Conservation (phyloP, 2,329 filamentous ascomycete species). For the Aspergillus texensis region DNA sequence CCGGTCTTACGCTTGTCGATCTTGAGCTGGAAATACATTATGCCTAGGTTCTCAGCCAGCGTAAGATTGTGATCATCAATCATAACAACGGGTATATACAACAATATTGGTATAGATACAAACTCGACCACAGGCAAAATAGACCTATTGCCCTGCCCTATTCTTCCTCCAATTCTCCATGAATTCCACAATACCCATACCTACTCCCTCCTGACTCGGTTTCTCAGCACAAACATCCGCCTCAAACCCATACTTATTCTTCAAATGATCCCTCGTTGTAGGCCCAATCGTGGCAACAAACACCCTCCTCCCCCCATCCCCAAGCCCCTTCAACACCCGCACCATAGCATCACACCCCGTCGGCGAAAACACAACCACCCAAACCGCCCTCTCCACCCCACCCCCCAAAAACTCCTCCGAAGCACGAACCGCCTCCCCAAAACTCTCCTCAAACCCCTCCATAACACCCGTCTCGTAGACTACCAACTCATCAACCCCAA, state of each 20-base stretch:
- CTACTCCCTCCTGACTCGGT: slow-evolving; percentile 80
- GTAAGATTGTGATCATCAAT: neutral
- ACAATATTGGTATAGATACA: neutral
- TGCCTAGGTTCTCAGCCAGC: neutral
- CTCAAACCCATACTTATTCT: slow-evolving; percentile 44
- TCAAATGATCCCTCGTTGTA: slow-evolving; percentile 79
- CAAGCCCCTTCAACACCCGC: slow-evolving; percentile 45
- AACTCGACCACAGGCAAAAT: neutral
- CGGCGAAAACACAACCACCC: slow-evolving; percentile 59
- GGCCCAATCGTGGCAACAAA: slow-evolving; percentile 88
- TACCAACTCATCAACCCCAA: slow-evolving; percentile 75
- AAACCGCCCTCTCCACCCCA: slow-evolving; percentile 28
- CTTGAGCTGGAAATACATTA: slow-evolving; percentile 1
- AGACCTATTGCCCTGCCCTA: neutral
- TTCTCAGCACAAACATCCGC: slow-evolving; percentile 69
- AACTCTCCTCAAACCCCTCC: slow-evolving; percentile 72
- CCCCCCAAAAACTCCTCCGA: slow-evolving; percentile 49
- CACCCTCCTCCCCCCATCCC: slow-evolving; percentile 29
- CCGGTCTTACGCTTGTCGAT: neutral
- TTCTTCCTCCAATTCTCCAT: slow-evolving; percentile 25
- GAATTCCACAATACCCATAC: slow-evolving; percentile 64
- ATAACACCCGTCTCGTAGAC: slow-evolving; percentile 87
- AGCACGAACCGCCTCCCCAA: slow-evolving; percentile 55
- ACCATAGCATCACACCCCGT: slow-evolving; percentile 65
- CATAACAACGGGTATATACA: slow-evolving; percentile 12